Evolutionary conservation across 179 eudicot species (phyloP), one percentile per base, ranked within the genome.

Genomic region (Actinidia arguta): DNA sequence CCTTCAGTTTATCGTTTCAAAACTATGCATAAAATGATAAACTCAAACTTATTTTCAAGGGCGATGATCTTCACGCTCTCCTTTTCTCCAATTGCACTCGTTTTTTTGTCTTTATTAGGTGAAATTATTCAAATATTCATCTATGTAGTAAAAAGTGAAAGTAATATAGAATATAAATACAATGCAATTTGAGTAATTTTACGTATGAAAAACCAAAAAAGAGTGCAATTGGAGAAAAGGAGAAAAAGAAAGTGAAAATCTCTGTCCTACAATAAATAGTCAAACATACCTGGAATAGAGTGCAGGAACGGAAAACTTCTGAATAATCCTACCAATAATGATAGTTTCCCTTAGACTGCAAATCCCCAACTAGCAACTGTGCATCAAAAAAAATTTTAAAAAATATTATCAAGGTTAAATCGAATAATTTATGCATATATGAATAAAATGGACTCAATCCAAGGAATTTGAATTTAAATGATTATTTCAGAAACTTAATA

Each of bases 301-400:
- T 36, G 90, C 91, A 75, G 97, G 97, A 83, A 96, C 88, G 46
- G 97, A 90, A 69, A 88, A 87, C 86, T 96, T 96, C 81, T 91
- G 85, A 68, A 95, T 76, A 68, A 96, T 83, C 78, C 99, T 93
- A 48, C 99, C 98, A 55, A 94, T 78, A 73, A 96, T 92, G 64
- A 94, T 97, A 75, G 99, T 97, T 85, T 96, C 98, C 71, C 96
- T 89, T 73, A 96, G 83, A 83, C 78, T 93, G 84, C 99, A 96
- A 27, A 94, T 92, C 84, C 96, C 90, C 74, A 96, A 93, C 99
- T 96, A n/a, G n/a, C n/a, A n/a, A n/a, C n/a, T n/a, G 88, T 59
- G 81, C 31, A 88, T 42, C 22, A 76, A 74, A 9, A 67, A n/a
- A 50, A 54, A n/a, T n/a, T n/a, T n/a, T n/a, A n/a, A n/a, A n/a